phyloP scores from a whole-genome alignment of 768 basidiomycete genomes.

The Asterophora parasitica region DNA sequence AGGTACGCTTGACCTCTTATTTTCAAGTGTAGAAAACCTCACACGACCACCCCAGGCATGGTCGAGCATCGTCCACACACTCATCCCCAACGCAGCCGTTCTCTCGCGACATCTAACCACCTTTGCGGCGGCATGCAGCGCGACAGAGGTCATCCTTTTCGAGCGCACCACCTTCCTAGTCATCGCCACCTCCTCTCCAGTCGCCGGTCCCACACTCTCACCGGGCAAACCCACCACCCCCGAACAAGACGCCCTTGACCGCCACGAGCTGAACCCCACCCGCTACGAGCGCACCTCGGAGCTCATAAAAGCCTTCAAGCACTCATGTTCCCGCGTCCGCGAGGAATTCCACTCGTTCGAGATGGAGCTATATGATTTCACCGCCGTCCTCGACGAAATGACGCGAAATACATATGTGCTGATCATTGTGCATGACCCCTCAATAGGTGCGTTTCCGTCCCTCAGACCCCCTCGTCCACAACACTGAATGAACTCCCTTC shows the following conservation, averaged over 20 bases:
- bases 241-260: conserved; percentile 25
- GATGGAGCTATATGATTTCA: conserved; percentile 82
- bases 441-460: conserved; percentile 56
- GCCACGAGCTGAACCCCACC: conserved; percentile 54
- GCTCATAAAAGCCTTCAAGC: conserved; percentile 93
- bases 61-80: conserved; percentile 94
- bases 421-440: conserved; percentile 83
- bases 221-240: conserved; percentile 4
- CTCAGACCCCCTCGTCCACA: too few species aligned
- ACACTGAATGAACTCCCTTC: not conserved
- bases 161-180: conserved; percentile 98
- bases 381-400: conserved; percentile 87
- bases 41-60: conserved; percentile 62
- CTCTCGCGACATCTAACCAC: conserved; percentile 83
- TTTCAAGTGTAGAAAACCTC: not conserved
- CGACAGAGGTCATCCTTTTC: conserved; percentile 92
- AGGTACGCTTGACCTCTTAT: conserved; percentile 40
- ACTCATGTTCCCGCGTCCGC: conserved; percentile 79
- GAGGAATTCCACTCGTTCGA: conserved; percentile 85
- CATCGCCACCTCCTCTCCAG: conserved; percentile 74
- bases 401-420: conserved; percentile 92
- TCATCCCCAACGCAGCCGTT: conserved; percentile 92
- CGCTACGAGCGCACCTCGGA: conserved; percentile 88
- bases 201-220: conserved; percentile 23
- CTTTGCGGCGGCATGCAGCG: conserved; percentile 82